Base-by-base conservation (phyloP, 2,329 filamentous ascomycete genomes). In the Scorias spongiosa region DNA sequence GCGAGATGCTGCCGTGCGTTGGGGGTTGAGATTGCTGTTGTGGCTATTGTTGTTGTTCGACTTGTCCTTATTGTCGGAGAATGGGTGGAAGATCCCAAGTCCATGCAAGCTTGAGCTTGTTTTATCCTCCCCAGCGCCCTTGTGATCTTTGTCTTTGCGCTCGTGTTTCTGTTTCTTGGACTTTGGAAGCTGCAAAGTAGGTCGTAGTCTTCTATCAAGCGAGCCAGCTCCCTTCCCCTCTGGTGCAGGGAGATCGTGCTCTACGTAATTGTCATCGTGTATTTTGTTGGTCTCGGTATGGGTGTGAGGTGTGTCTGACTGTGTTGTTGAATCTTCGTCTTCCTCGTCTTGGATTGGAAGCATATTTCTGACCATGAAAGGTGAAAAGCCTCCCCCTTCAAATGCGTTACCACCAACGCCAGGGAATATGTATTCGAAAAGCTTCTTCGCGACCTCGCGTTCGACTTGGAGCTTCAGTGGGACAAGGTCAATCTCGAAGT, bases 381-480 rank as follows among this genome's bases (percentile, higher is more conserved):
- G 77, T 5, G 78, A 79, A 43, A 78, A 76, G 30, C 71, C 72
- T 46, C 74, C 75, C 29, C 65, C 63, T 40, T 67, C 67, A 18
- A 57, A 62, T 10, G 59, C 62, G 44, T 63, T 66, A 53, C 60
- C 64, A 61, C 80, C 80, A 52, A 84, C 76, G 10, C 83, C 85
- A 0, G 91, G 93, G 68, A 98, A 98, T 53, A 98, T 86, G 63
- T 98, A 98, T 64, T 95, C 88, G 53, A 98, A 94, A 2, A 98
- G 70, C 52, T 82, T 86, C 66, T 93, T 89, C 39, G 88, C 89
- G 41, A 94, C 80, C 54, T 96, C 88, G 30, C 80, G 81, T 63
- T 98, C 91, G 30, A 98, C 71, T 60, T 98, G 91, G 17, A 98
- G 80, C 62, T 87, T 93, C 60, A 98, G 75, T 0, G 91, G 93